phyloP scores from a whole-genome alignment of 495 filamentous ascomycete genomes.

The Tuber brumale region DNA sequence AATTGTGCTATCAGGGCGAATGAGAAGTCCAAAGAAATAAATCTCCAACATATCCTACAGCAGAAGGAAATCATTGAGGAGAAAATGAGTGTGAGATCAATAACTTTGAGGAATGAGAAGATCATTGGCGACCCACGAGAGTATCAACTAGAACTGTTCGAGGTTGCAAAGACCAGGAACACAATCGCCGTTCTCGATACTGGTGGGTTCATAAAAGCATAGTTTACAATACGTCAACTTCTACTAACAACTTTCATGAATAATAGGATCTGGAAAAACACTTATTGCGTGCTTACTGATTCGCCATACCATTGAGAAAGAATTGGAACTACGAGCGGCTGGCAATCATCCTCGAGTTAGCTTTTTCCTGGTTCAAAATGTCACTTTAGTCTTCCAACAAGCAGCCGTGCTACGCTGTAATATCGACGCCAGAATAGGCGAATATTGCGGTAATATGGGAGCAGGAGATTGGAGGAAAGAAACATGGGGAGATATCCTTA shows the following conservation, averaged over 20 bases:
- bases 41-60: constrained; percentile 15
- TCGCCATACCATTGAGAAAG: constrained; percentile 66
- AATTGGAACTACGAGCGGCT: constrained; percentile 61
- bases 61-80: constrained; percentile 42
- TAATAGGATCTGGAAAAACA: constrained; percentile 85
- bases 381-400: constrained; percentile 88
- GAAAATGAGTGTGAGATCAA: constrained; percentile 43
- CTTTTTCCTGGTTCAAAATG: constrained; percentile 86
- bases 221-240: not conserved
- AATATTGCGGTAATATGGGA: constrained; percentile 68
- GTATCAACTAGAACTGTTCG: constrained; percentile 89
- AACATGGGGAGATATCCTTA: constrained; percentile 62
- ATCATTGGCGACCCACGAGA: constrained; percentile 73
- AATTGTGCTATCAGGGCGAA: constrained; percentile 19
- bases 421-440: constrained; percentile 70
- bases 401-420: constrained; percentile 75
- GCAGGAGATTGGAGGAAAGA: constrained; percentile 59
- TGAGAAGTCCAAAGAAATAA: constrained; percentile 35
- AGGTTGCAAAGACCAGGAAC: constrained; percentile 77
- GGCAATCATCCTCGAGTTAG: constrained; percentile 59
- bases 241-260: constrained; percentile 10
- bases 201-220: constrained; percentile 47
- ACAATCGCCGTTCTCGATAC: constrained; percentile 96
- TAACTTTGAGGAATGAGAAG: constrained; percentile 44
- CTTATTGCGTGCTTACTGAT: constrained; percentile 86